Conservation (phyloP, 2,329 filamentous ascomycete species). For the Epichloe brachyelytri region DNA sequence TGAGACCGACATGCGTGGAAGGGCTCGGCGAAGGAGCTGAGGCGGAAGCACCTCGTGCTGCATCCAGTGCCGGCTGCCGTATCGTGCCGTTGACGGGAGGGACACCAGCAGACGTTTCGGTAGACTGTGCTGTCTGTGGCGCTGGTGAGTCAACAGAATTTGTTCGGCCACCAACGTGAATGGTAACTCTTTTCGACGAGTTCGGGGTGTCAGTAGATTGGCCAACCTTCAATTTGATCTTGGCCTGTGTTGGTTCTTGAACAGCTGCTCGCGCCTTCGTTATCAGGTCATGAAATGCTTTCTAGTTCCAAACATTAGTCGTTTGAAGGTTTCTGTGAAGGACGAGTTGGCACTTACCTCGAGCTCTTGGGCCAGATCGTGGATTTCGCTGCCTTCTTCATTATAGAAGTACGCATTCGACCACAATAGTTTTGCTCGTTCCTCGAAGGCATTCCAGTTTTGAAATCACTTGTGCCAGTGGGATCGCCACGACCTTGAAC, state of each 20-base stretch:
- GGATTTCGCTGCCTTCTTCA: slow-evolving; percentile 81
- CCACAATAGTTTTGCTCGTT: slow-evolving; percentile 73
- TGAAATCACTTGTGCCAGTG: slow-evolving; percentile 55
- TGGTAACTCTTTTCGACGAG: slow-evolving; percentile 52
- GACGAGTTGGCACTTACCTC: slow-evolving; percentile 40
- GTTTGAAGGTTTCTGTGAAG: not conserved
- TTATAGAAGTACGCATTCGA: slow-evolving; percentile 82
- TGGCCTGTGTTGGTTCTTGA: slow-evolving; percentile 58
- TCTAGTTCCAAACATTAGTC: slow-evolving; percentile 30
- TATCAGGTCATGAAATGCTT: slow-evolving; percentile 54
- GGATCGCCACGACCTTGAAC: slow-evolving; percentile 54
- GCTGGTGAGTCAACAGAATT: slow-evolving; percentile 40
- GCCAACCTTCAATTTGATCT: slow-evolving; percentile 68
- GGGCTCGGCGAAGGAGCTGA: slow-evolving; percentile 33
- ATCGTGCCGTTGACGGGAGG: slow-evolving; percentile 13
- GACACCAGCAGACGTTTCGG: slow-evolving; percentile 12
- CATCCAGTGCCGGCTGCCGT: slow-evolving; percentile 19
- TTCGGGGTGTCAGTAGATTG: slow-evolving; percentile 30
- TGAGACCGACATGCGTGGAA: slow-evolving; percentile 20
- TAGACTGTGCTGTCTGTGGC: slow-evolving; percentile 21
- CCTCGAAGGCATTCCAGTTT: slow-evolving; percentile 73
- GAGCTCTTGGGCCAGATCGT: slow-evolving; percentile 61
- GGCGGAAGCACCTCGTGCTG: slow-evolving; percentile 26
- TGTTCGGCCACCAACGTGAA: slow-evolving; percentile 52
- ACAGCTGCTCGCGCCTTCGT: slow-evolving; percentile 61